A percentile compares a stretch with the other conserved stretches of the same genome.
Conservation (phyloP, 495 filamentous ascomycete species). For the Saxophila tyrrhenica region DNA sequence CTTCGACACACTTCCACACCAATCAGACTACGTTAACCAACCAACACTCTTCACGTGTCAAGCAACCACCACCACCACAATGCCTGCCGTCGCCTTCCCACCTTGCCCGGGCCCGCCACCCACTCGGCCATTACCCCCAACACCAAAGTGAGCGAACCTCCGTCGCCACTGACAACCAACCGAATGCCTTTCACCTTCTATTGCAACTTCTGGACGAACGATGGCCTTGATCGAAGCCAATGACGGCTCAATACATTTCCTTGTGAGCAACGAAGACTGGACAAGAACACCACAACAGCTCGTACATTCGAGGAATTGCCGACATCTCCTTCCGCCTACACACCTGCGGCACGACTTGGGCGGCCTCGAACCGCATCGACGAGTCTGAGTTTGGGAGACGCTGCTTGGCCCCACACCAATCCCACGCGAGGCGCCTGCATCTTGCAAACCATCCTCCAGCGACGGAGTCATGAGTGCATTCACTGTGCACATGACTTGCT, state of each 20-base stretch:
- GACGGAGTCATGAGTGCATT: background rate
- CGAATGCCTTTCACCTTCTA: background rate
- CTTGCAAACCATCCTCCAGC: background rate
- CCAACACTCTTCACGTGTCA: background rate
- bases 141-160: conserved; percentile 35
- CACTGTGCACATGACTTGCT: background rate
- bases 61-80: conserved; percentile 33
- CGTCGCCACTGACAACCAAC: background rate
- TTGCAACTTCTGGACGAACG: background rate
- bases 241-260: background rate
- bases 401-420: background rate
- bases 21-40: background rate
- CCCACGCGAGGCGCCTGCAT: background rate
- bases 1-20: background rate
- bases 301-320: background rate
- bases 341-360: background rate
- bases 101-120: conserved; percentile 79
- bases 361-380: background rate
- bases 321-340: background rate
- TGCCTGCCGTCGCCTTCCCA: conserved; percentile 54
- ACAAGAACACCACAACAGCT: background rate
- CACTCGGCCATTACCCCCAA: conserved; percentile 69
- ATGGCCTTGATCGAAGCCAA: background rate
- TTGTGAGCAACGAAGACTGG: background rate
- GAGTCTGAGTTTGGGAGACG: background rate